Conservation (phyloP, 2,329 filamentous ascomycete genomes). For the Talaromyces marneffei region DNA sequence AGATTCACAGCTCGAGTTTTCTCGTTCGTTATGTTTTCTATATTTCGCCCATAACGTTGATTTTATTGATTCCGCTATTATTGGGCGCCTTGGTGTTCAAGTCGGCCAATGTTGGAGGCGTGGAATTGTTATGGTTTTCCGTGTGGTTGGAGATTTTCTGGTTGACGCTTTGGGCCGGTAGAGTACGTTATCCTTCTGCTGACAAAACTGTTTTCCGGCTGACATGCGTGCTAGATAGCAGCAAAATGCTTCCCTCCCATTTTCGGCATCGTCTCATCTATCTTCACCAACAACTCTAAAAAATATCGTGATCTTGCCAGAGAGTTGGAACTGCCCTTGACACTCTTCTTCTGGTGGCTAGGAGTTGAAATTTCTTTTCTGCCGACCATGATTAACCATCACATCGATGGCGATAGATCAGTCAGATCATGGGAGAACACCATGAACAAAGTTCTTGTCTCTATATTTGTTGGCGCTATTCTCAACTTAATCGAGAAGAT, state of each 20-base stretch:
- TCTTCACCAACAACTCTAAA: constrained; percentile 80
- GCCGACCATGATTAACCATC: constrained; percentile 68
- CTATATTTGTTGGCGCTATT: constrained; percentile 70
- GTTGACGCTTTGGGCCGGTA: constrained; percentile 78
- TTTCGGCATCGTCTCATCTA: constrained; percentile 59
- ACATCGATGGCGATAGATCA: constrained; percentile 47
- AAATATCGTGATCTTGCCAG: constrained; percentile 90
- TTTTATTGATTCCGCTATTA: constrained; percentile 63
- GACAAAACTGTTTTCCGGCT: no score
- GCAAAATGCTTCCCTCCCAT: constrained; percentile 60
- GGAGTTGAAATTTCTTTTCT: constrained; percentile 79
- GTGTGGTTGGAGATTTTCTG: constrained; percentile 94
- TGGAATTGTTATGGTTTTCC: constrained; percentile 80
- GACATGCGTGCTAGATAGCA: constrained; percentile 50
- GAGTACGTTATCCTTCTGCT: constrained; percentile 34
- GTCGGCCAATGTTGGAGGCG: constrained; percentile 64
- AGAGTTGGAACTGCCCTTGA: constrained; percentile 76
- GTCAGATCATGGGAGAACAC: constrained; percentile 65
- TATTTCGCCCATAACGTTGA: constrained; percentile 57
- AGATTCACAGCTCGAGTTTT: constrained; percentile 59
- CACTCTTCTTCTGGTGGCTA: constrained; percentile 88
- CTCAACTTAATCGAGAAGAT: constrained; percentile 90
- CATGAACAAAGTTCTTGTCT: constrained; percentile 79
- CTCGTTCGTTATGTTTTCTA: constrained; percentile 66
- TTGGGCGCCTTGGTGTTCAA: constrained; percentile 57